Conservation (phyloP, 371 early-diverging fungal species). For the Rhizopus sp. region DNA sequence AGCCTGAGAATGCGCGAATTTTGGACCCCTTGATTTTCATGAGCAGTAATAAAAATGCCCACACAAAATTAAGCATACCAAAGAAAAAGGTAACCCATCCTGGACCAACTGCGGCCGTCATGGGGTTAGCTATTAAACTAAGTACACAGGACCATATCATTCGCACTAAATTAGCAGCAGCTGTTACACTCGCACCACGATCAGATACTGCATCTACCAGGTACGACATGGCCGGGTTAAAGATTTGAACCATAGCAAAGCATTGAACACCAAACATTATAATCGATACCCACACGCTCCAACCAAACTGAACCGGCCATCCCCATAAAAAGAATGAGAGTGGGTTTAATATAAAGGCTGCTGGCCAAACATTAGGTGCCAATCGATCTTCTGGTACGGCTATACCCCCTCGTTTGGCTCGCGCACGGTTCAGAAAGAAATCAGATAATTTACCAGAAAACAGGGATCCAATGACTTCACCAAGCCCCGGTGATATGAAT, state of each 20-base stretch:
- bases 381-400: slow-evolving; percentile 60
- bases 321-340: slow-evolving; percentile 60
- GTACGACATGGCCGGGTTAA: slow-evolving; percentile 55
- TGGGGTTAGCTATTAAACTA: slow-evolving; percentile 54
- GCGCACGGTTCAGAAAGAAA: slow-evolving; percentile 44
- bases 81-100: slow-evolving; percentile 45
- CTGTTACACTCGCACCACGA: slow-evolving; percentile 61
- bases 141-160: slow-evolving; percentile 60
- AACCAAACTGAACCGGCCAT: slow-evolving; percentile 53
- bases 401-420: slow-evolving; percentile 47
- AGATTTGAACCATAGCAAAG: slow-evolving; percentile 61
- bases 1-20: slow-evolving; percentile 36
- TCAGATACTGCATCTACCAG: slow-evolving; percentile 60
- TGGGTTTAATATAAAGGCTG: slow-evolving; percentile 56
- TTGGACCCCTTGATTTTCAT: slow-evolving; percentile 36
- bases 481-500: slow-evolving; percentile 52
- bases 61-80: slow-evolving; percentile 46
- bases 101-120: slow-evolving; percentile 47
- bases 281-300: slow-evolving; percentile 57
- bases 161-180: slow-evolving; percentile 58
- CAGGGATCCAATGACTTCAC: slow-evolving; percentile 57
- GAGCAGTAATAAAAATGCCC: slow-evolving; percentile 44
- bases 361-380: slow-evolving; percentile 56
- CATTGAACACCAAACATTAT: slow-evolving; percentile 59
- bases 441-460: slow-evolving; percentile 58